Conservation (phyloP, 805 yeast species). For the Debaryomyces prosopidis region DNA sequence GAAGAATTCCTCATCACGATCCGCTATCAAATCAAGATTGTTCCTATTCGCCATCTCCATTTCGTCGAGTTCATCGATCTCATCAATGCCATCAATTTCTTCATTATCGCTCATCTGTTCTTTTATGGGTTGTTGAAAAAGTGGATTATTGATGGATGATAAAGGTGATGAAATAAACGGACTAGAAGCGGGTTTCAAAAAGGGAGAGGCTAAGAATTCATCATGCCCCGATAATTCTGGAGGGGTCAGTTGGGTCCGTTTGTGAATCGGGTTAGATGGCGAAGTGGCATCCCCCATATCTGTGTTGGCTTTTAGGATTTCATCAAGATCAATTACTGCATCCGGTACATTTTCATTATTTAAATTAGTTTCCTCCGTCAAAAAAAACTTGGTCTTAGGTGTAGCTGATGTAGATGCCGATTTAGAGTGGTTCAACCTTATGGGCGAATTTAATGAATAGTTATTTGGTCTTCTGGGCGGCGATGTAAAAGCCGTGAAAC, state of each 20-base stretch:
- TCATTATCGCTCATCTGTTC: constrained; percentile 17
- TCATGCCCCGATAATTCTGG: constrained; percentile 20
- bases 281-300: constrained; percentile 21
- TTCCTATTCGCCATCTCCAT: not conserved
- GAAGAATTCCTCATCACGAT: constrained; percentile 15
- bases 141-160: constrained; percentile 16
- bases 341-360: constrained; percentile 34
- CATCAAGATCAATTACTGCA: constrained; percentile 42
- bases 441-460: constrained; percentile 33
- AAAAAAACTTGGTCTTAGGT: constrained; percentile 24
- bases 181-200: constrained; percentile 16
- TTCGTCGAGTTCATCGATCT: constrained; percentile 11
- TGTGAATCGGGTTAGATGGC: constrained; percentile 10
- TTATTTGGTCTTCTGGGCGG: constrained; percentile 12
- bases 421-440: constrained; percentile 23
- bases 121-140: constrained; percentile 31
- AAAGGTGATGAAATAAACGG: constrained; percentile 20
- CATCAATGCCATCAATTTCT: constrained; percentile 24
- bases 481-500: constrained; percentile 6
- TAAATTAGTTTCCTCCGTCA: constrained; percentile 28
- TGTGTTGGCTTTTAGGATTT: constrained; percentile 32
- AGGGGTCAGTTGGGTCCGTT: constrained; percentile 21
- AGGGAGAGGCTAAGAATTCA: constrained; percentile 34
- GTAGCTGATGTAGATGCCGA: constrained; percentile 18
- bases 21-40: constrained; percentile 7